Evolutionary conservation across 306 rosid genomes (phyloP), one percentile per base, ranked within the genome.

Genomic region (Vigna unguiculata): DNA sequence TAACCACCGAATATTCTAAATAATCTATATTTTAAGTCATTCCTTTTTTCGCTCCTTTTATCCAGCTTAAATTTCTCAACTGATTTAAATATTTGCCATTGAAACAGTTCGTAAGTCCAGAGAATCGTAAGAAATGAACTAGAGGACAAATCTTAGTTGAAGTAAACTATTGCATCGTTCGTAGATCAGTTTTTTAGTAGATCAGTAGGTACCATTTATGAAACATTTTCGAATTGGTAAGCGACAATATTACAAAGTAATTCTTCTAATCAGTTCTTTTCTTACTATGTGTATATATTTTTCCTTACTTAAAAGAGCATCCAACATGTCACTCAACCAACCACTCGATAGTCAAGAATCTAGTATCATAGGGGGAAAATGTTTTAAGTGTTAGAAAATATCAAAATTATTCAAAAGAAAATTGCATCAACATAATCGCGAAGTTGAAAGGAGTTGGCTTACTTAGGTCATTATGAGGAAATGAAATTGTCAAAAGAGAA

Each of bases 1-100:
- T 66, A 54, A 12, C 75, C 49, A 28, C 20, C 16, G 5, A 66
- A 77, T 77, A 57, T 78, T 78, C 53, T 46, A 2, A 40, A 9
- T n/a, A n/a, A n/a, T n/a, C n/a, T n/a, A n/a, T n/a, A n/a, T n/a
- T n/a, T n/a, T n/a, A n/a, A n/a, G n/a, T 30, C 34, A 0, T 3
- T 28, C 3, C 3, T 28, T 28, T 28, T 28, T 28, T 45, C 13
- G 46, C 58, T 74, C 32, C 4, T 24, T 57, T 28, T 11, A 19
- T 49, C 13, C 61, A 9, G 2, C 48, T 46, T 68, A 16, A 9
- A 67, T 15, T 67, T 22, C 20, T 45, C 21, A 22, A 46, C 15
- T 67, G 25, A 16, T 17, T n/a, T 69, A 45, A 22, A 20, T 47
- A 45, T 46, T 68, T 46, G 41, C 20, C 34, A 20, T 65, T 36